Evolutionary conservation across 2,329 filamentous ascomycete species (phyloP).

Genomic region (Clarireedia hainanense): DNA sequence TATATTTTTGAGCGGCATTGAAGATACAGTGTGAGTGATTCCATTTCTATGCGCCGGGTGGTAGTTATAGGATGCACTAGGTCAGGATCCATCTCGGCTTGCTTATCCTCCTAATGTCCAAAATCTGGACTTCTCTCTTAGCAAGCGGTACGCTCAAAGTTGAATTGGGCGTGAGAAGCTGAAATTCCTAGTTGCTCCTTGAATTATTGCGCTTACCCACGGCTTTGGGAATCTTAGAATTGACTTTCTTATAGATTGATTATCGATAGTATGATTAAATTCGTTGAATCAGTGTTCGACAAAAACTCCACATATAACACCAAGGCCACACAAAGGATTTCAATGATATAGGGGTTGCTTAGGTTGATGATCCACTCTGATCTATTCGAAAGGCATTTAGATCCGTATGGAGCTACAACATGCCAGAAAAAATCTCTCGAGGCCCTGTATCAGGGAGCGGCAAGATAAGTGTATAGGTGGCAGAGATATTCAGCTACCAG

Average conservation of each 20-base stretch:
- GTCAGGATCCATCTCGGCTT: no score
- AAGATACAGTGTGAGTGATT: not conserved
- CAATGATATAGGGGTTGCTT: no score
- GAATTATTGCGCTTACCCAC: not conserved
- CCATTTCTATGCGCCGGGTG: not conserved
- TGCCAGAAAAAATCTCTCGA: no score
- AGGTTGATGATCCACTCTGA: no score
- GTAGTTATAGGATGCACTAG: not conserved
- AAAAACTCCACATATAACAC: slow-evolving; percentile 1
- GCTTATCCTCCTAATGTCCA: no score
- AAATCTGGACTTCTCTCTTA: no score
- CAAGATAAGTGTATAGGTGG: no score
- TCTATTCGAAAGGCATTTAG: no score
- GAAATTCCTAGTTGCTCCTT: no score
- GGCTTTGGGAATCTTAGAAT: not conserved
- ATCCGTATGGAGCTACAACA: no score
- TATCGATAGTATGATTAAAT: not conserved
- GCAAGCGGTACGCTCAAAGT: not conserved
- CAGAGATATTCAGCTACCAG: no score
- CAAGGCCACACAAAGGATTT: not conserved
- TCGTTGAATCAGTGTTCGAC: slow-evolving; percentile 2
- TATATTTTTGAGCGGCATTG: not conserved
- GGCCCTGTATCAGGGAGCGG: no score
- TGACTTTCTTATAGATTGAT: not conserved
- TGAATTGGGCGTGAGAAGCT: not conserved